These are phyloP conservation scores for Discostella pseudostelligera DNA, from an alignment of 108 stramenopile genomes.

Conservation along the genomic window DNA sequence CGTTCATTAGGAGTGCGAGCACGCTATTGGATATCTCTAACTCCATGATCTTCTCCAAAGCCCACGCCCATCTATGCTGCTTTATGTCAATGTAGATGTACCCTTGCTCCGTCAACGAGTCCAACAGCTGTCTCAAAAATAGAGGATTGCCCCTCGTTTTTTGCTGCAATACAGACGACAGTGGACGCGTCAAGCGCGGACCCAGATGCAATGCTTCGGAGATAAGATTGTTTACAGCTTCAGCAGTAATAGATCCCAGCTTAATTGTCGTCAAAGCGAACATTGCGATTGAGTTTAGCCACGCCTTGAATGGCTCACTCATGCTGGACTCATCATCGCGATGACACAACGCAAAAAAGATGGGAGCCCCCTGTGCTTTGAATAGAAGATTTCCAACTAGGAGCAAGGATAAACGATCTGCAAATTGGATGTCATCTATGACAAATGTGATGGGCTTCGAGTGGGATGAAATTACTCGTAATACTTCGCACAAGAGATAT, in stretches of 20 bases:
- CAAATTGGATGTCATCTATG: slow-evolving; percentile 25
- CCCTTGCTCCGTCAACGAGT: slow-evolving; percentile 15
- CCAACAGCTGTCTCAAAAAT: slow-evolving; percentile 19
- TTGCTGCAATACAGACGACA: slow-evolving; percentile 13
- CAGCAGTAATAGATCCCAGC: slow-evolving; percentile 13
- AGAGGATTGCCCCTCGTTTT: slow-evolving; percentile 21
- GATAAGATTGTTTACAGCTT: slow-evolving; percentile 22
- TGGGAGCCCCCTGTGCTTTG: slow-evolving; percentile 5
- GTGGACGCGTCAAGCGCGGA: slow-evolving; percentile 35
- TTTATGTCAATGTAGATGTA: slow-evolving; percentile 13
- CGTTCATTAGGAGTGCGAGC: slow-evolving; percentile 6
- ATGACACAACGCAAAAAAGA: slow-evolving; percentile 23
- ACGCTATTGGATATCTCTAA: slow-evolving; percentile 25
- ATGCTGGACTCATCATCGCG: slow-evolving; percentile 20
- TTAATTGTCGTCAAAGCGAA: slow-evolving; percentile 19
- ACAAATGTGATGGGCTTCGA: slow-evolving; percentile 11
- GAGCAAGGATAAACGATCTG: slow-evolving; percentile 17
- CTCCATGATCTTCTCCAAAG: slow-evolving; percentile 19
- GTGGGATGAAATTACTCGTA: slow-evolving; percentile 5
- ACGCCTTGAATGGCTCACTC: not conserved
- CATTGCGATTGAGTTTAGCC: slow-evolving; percentile 2
- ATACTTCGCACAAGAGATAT: slow-evolving; percentile 14
- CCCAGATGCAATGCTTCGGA: slow-evolving; percentile 24
- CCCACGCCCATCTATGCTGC: slow-evolving; percentile 27
- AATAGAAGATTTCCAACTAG: slow-evolving; percentile 16